Conservation (phyloP, 2,329 filamentous ascomycete species). For the Fusarium caatingaense region DNA sequence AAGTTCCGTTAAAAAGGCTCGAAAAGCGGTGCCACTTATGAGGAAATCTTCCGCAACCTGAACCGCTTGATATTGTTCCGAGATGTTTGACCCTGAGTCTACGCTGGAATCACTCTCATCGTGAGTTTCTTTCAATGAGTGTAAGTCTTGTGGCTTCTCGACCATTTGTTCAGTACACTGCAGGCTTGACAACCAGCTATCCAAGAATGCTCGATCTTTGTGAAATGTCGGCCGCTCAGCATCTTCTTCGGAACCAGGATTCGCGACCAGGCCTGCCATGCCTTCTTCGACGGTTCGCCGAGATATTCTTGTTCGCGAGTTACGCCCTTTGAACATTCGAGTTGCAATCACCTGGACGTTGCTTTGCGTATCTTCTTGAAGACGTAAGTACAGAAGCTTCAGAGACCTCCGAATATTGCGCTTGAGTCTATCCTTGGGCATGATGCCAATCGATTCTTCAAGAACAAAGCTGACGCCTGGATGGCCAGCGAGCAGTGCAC, state of each 20-base stretch:
- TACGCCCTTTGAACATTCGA: not conserved
- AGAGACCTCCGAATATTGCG: constrained; percentile 5
- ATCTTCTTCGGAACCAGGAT: not conserved
- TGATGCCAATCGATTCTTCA: not conserved
- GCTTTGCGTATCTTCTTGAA: not conserved
- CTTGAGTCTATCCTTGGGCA: constrained; percentile 4
- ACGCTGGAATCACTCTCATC: not conserved
- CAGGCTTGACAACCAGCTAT: not conserved
- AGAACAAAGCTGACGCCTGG: not conserved
- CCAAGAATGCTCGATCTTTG: constrained; percentile 2
- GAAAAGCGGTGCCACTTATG: not conserved
- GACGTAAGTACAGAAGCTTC: constrained; percentile 4
- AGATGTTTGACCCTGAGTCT: not conserved
- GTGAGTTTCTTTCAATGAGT: not conserved
- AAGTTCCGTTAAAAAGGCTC: not conserved
- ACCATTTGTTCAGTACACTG: not conserved
- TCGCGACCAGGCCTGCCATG: not conserved
- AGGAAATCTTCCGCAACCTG: constrained; percentile 1
- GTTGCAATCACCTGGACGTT: not conserved
- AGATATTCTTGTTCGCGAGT: constrained; percentile 9
- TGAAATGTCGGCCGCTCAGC: not conserved
- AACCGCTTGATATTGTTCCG: not conserved
- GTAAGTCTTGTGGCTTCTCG: not conserved
- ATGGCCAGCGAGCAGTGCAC: not conserved
- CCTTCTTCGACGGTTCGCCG: not conserved